Evolutionary conservation across 768 basidiomycete genomes (phyloP), one percentile per base, ranked within the genome.

Genomic region (Termitomyces sp.): DNA sequence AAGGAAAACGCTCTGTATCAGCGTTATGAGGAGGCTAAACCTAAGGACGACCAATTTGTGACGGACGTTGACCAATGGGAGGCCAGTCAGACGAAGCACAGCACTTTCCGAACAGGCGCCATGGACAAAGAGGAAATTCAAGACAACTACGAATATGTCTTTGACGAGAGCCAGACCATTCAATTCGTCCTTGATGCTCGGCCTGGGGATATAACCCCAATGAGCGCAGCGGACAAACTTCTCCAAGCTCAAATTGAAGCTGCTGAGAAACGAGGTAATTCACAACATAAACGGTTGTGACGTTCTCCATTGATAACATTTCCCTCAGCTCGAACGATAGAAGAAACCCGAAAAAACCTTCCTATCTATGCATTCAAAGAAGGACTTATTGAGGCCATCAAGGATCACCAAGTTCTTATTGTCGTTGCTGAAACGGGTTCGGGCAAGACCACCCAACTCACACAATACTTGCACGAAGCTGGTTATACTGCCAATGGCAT

Each of bases 1-100:
- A 95, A 97, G 69, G 85, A 94, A 69, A 89, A 89, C 62, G 95
- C 90, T 0, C 72, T 99, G 52, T 98, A 97, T 71, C 83, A 90
- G 65, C 93, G 97, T 39, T 98, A 99, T 67, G 92, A 97, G 67
- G 97, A 99, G 53, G 89, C 89, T 9, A 91, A 89, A 69, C 88
- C 86, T 0, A 91, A 93, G 69, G 93, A 93, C 60, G 94, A 94
- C 69, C 89, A 95, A 65, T 98, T 98, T 70, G 86, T 93, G 3
- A 98, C 96, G 1, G 97, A 99, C 66, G 85, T 98, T 56, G 97
- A 99, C 72, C 93, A 95, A 71, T 99, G 95, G 94, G 97, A 99
- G 73, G 88, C 88, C 46, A 83, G 84, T 72, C 97, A 99, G 74
- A 91, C 94, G 26, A 80, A 82, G 55, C 88, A 93, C 67, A 93